Base-by-base conservation (phyloP, 2,329 filamentous ascomycete species). In the Neofusicoccum kwambonambiense region DNA sequence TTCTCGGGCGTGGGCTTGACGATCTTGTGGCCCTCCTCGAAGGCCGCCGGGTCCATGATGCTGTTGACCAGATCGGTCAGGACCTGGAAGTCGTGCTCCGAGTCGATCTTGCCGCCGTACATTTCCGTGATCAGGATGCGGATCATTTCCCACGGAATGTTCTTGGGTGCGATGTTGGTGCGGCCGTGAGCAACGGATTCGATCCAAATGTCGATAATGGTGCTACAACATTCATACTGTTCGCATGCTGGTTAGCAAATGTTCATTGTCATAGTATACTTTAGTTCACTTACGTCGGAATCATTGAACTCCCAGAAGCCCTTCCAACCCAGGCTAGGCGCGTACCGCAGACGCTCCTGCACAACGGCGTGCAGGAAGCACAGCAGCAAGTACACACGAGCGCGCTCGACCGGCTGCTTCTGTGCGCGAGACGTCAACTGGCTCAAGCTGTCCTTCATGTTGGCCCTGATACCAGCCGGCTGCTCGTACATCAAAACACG, bases 221-320 rank as follows among this genome's bases (percentile, higher is more conserved):
- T 95, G 63, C 92, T 92, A 51, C 91, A 97, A 80, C 95, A 99
- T 84, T 99, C 94, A 78, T 98, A 98, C 27, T 31, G 27, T 31
- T 31, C 27, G 27, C 27, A 31, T 31, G 6, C 27, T 31, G 27
- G 5, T 31, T 31, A 31, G 27, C 27, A 31, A 31, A 7, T 31
- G 27, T 31, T 7, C 27, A 31, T 31, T 7, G 6, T 31, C 27
- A 31, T 7, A 31, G 1, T 31, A 7, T 1, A 7, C 27, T 31
- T 31, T 7, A 7, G 6, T 5, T 31, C 6, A 31, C 27, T 31
- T 7, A 31, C 27, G 79, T 99, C 95, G 71, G 93, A 96, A 78
- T 99, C 96, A 76, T 99, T 99, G 79, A 99, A 99, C 79, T 99
- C 96, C 95, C 96, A 99, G 84, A 97, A 97, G 62, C 93, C 92